Conservation (phyloP, 768 basidiomycete genomes). For the Porpolomopsis calyptriformis region DNA sequence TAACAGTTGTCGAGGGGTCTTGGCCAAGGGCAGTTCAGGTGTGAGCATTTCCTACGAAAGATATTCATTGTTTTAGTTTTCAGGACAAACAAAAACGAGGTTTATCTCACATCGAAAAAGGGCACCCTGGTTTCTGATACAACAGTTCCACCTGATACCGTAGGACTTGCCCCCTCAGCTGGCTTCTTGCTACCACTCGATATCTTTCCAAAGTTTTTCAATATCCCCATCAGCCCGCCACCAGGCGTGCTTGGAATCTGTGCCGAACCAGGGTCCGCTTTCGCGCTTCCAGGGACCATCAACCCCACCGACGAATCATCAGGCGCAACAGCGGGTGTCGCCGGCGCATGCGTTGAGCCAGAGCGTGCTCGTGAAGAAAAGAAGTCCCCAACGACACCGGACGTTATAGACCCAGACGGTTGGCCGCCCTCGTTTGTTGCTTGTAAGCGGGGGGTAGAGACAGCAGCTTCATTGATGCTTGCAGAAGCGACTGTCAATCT, state of each 20-base stretch:
- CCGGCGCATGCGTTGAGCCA: constrained; percentile 38
- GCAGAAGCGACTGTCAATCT: no score
- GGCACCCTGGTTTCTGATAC: constrained; percentile 1
- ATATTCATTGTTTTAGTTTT: no score
- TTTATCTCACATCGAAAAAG: not conserved
- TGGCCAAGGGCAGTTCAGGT: constrained; percentile 21
- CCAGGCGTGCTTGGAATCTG: constrained; percentile 40
- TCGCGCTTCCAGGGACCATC: constrained; percentile 45
- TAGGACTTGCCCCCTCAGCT: constrained; percentile 20
- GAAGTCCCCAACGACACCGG: constrained; percentile 37
- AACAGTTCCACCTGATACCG: constrained; percentile 19
- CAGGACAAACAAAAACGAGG: not conserved
- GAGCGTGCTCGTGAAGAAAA: no score
- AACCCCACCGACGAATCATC: constrained; percentile 25
- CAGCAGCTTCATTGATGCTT: constrained; percentile 25
- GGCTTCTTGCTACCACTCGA: constrained; percentile 30
- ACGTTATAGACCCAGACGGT: constrained; percentile 11
- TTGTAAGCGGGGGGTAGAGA: constrained; percentile 27
- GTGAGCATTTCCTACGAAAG: constrained; percentile 12
- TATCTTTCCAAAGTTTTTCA: constrained; percentile 65
- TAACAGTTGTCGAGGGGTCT: constrained; percentile 44
- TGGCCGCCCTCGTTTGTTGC: constrained; percentile 31
- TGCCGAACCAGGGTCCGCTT: constrained; percentile 24
- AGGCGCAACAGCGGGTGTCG: constrained; percentile 24
- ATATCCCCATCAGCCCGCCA: constrained; percentile 61